Evolutionary conservation across 1,284 basidiomycete genomes (phyloP), one percentile per base, ranked within the genome.

Genomic region (Moesziomyces globuligerus): DNA sequence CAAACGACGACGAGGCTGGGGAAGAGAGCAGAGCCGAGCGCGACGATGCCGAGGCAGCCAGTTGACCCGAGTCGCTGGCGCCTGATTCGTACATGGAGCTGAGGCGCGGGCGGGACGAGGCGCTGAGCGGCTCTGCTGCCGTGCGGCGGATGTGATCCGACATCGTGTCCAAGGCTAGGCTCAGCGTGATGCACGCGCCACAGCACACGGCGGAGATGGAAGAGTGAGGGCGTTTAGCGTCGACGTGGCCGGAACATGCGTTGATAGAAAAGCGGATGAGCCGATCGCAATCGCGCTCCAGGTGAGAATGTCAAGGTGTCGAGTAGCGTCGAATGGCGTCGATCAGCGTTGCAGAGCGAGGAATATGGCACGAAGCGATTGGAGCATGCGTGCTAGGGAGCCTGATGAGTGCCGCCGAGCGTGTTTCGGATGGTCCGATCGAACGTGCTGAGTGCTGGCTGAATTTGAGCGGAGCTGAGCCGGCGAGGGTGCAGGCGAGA

Each of bases 61-160:
- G 55, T 26, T 50, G 50, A 20, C 50, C 51, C 28, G 51, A 24
- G 10, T 54, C 45, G 46, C 13, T 6, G 2, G 29, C 29, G 29
- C 11, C 29, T 4, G 29, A 32, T 32, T 65, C 67, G 28, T 56
- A 54, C 18, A 52, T 38, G 21, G 67, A 70, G 49, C 52, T 53
- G 41, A 48, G 41, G 2, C 60, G 40, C n/a, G 46, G 55, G 21
- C 60, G 42, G n/a, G n/a, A n/a, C n/a, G n/a, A n/a, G n/a, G n/a
- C n/a, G n/a, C n/a, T 18, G 67, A 57, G 32, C 24, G 18, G 7
- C 61, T 51, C n/a, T 6, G 43, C 23, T 52, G 54, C 17, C 20
- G 39, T 26, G 21, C 51, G 47, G 36, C 44, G 56, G 48, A 51
- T n/a, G 25, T 50, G 51, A 39, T 66, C 56, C 39, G 62, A 51